phyloP scores from a whole-genome alignment of 2,329 filamentous ascomycete genomes.

The Fusarium setosum region DNA sequence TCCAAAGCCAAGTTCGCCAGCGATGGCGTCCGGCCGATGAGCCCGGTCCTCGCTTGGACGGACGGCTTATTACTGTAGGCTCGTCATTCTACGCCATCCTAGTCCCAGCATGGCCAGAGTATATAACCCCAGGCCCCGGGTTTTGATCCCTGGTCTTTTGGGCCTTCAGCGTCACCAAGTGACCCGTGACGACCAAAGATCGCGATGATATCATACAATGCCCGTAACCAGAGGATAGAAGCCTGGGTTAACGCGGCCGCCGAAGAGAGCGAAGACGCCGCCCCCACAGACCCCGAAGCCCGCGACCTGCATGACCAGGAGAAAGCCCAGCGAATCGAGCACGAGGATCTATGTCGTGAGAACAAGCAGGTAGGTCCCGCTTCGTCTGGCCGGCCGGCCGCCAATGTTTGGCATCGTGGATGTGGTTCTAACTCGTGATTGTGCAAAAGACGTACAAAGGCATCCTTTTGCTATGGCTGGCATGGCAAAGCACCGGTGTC shows the following conservation, averaged over 20 bases:
- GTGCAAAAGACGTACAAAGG: constrained; percentile 42
- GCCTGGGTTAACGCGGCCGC: constrained; percentile 33
- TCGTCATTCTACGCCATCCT: constrained; percentile 37
- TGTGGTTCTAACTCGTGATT: constrained; percentile 13
- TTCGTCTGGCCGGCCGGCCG: not conserved
- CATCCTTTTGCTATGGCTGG: constrained; percentile 56
- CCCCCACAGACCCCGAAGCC: constrained; percentile 39
- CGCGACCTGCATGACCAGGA: constrained; percentile 44
- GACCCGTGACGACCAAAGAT: constrained; percentile 29
- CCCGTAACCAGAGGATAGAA: constrained; percentile 42
- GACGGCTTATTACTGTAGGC: no score
- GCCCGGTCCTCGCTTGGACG: constrained; percentile 17
- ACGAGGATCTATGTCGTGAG: constrained; percentile 42
- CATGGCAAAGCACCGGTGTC: constrained; percentile 73
- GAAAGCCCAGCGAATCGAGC: constrained; percentile 44
- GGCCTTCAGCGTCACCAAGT: constrained; percentile 37
- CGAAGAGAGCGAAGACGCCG: constrained; percentile 38
- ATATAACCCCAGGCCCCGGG: constrained; percentile 39
- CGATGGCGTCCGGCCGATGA: constrained; percentile 35
- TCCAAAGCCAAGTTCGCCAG: constrained; percentile 34
- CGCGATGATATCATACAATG: constrained; percentile 42
- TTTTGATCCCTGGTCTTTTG: constrained; percentile 18
- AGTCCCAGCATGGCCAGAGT: constrained; percentile 32
- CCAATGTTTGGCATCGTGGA: not conserved
- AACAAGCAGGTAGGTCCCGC: constrained; percentile 42